Evolutionary conservation across 495 filamentous ascomycete species (phyloP).

Genomic region (Penicillium odoratum): DNA sequence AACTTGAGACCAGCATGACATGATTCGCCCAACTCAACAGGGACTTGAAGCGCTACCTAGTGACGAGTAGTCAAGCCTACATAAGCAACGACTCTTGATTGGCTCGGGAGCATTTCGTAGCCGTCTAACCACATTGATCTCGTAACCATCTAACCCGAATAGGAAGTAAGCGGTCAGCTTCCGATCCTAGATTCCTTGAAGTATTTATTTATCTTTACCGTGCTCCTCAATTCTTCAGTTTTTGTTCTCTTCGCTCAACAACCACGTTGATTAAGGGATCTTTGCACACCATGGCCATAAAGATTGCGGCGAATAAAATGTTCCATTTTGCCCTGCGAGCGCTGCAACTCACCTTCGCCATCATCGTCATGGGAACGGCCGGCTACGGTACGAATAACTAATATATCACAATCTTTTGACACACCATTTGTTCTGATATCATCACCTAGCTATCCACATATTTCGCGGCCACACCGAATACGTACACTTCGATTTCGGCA

Average conservation of each 20-base stretch:
- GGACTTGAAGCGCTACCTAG: no score
- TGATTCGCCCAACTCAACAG: background rate
- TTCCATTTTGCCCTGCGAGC: slow-evolving; percentile 26
- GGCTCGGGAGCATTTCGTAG: no score
- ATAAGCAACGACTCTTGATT: no score
- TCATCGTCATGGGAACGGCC: slow-evolving; percentile 31
- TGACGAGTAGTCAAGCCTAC: no score
- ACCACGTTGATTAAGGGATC: no score
- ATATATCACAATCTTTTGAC: slow-evolving; percentile 14
- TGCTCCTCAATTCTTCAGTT: no score
- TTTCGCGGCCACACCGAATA: slow-evolving; percentile 28
- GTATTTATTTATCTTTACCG: no score
- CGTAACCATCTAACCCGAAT: no score
- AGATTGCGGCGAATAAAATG: slow-evolving; percentile 19
- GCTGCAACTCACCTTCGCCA: slow-evolving; percentile 32
- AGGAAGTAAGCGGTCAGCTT: no score
- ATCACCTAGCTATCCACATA: slow-evolving; percentile 28
- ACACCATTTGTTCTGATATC: slow-evolving; percentile 19
- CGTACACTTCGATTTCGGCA: slow-evolving; percentile 25
- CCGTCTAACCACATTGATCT: no score
- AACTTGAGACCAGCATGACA: background rate
- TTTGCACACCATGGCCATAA: slow-evolving; percentile 1
- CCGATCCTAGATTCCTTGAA: no score
- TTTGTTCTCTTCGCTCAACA: no score
- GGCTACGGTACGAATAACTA: slow-evolving; percentile 28